Evolutionary conservation across 2,329 filamentous ascomycete genomes (phyloP).

Genomic region (Penicillium paneum): DNA sequence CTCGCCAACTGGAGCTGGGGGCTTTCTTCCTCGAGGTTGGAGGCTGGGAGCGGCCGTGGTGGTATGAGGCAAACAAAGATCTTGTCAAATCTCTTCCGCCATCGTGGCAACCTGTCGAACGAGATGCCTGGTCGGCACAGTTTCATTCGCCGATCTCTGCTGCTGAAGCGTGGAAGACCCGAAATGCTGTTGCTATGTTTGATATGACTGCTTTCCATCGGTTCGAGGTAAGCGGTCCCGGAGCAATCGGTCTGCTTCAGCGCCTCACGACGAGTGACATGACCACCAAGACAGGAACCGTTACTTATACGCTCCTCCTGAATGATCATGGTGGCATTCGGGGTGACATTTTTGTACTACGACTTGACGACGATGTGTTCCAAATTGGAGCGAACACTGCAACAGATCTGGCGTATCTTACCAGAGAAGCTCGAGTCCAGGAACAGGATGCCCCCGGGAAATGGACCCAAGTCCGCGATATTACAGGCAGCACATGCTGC

Average conservation of each 20-base stretch:
- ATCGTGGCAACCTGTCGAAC: conserved; percentile 54
- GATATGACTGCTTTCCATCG: conserved; percentile 61
- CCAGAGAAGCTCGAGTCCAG: conserved; percentile 52
- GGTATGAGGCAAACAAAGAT: conserved; percentile 57
- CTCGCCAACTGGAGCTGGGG: conserved; percentile 51
- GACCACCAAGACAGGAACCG: conserved; percentile 46
- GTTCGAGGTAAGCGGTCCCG: conserved; percentile 58
- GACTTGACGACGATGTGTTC: conserved; percentile 46
- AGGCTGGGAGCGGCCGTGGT: conserved; percentile 62
- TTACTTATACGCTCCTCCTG: conserved; percentile 58
- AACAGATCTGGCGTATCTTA: conserved; percentile 54
- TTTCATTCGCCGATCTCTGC: conserved; percentile 59
- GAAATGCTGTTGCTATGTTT: conserved; percentile 60
- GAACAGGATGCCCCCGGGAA: conserved; percentile 32
- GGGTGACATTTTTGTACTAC: conserved; percentile 57
- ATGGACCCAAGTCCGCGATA: conserved; percentile 55
- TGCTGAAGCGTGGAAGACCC: conserved; percentile 63
- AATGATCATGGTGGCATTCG: conserved; percentile 53
- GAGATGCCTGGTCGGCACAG: conserved; percentile 58
- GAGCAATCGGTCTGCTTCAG: conserved; percentile 55
- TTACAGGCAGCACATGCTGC: conserved; percentile 59
- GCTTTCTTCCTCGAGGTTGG: conserved; percentile 56
- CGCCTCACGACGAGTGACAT: conserved; percentile 43
- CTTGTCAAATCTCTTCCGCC: conserved; percentile 52
- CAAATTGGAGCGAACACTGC: conserved; percentile 58